Evolutionary conservation across 2,329 filamentous ascomycete genomes (phyloP).

Genomic region (Aspergillus neoniger): DNA sequence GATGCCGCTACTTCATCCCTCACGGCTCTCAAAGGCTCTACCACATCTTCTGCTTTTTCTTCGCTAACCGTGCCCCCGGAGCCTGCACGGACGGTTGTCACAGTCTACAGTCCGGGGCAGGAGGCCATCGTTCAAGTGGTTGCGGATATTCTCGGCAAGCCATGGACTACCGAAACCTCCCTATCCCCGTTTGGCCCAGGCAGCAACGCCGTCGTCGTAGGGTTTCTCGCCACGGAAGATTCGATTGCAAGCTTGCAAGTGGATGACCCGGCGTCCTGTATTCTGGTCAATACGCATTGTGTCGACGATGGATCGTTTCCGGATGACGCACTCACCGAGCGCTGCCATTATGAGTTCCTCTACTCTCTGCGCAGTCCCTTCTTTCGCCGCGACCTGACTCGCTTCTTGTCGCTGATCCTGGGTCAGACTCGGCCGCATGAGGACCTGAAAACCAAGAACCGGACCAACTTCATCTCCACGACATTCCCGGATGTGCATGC

Average conservation of each 20-base stretch:
- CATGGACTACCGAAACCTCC: constrained; percentile 62
- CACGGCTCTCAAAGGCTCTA: constrained; percentile 23
- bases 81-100: constrained; percentile 50
- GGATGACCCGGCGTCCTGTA: constrained; percentile 61
- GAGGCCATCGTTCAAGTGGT: constrained; percentile 73
- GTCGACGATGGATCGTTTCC: constrained; percentile 70
- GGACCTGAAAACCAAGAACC: constrained; percentile 67
- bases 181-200: constrained; percentile 56
- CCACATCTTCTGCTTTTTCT: constrained; percentile 16
- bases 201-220: constrained; percentile 67
- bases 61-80: constrained; percentile 16
- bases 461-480: constrained; percentile 83
- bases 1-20: constrained; percentile 26
- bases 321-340: constrained; percentile 64
- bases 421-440: constrained; percentile 79
- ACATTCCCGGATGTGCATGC: constrained; percentile 85
- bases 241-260: constrained; percentile 60
- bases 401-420: constrained; percentile 76
- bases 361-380: constrained; percentile 70
- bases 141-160: constrained; percentile 76
- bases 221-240: constrained; percentile 58
- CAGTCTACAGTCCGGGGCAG: constrained; percentile 71
- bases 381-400: constrained; percentile 72
- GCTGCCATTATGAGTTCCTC: constrained; percentile 83
- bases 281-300: constrained; percentile 76